Conservation (phyloP, 129 eudicot genomes). For the Saposhnikovia divaricata region DNA sequence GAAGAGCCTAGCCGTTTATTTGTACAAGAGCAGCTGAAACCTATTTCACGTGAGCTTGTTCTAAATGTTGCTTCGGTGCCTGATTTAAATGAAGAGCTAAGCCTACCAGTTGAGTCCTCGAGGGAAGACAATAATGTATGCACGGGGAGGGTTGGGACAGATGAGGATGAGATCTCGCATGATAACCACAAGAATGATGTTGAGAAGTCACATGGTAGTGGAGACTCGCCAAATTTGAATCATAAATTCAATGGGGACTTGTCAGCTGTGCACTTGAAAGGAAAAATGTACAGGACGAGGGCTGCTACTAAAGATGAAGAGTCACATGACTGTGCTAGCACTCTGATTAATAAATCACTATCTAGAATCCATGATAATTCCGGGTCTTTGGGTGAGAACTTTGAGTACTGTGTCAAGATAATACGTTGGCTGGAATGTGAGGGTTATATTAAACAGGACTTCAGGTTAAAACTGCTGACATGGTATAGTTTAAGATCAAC, state of each 20-base stretch:
- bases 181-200: slow-evolving; percentile 23
- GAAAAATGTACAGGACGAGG: slow-evolving; percentile 37
- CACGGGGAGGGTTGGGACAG: slow-evolving; percentile 27
- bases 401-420: slow-evolving; percentile 69
- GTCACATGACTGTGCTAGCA: slow-evolving; percentile 64
- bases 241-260: slow-evolving; percentile 32
- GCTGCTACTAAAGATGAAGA: slow-evolving; percentile 37
- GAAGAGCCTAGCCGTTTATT: slow-evolving; percentile 22
- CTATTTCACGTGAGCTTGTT: slow-evolving; percentile 56
- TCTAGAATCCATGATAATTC: slow-evolving; percentile 27
- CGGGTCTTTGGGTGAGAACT: slow-evolving; percentile 51
- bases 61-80: slow-evolving; percentile 78
- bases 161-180: slow-evolving; percentile 34
- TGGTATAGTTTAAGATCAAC: slow-evolving; percentile 89
- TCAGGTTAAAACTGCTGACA: slow-evolving; percentile 60
- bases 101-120: slow-evolving; percentile 36
- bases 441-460: slow-evolving; percentile 57
- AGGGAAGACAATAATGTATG: slow-evolving; percentile 47
- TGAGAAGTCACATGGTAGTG: slow-evolving; percentile 43
- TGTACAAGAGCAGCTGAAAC: slow-evolving; percentile 22
- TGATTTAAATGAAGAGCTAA: slow-evolving; percentile 73
- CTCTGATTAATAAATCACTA: slow-evolving; percentile 57
- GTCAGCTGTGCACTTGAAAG: slow-evolving; percentile 46
- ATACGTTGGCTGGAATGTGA: slow-evolving; percentile 68
- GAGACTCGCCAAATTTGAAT: slow-evolving; percentile 59